phyloP scores from a whole-genome alignment of 1,139 yeast species.

The Tardiomyces blankii region DNA sequence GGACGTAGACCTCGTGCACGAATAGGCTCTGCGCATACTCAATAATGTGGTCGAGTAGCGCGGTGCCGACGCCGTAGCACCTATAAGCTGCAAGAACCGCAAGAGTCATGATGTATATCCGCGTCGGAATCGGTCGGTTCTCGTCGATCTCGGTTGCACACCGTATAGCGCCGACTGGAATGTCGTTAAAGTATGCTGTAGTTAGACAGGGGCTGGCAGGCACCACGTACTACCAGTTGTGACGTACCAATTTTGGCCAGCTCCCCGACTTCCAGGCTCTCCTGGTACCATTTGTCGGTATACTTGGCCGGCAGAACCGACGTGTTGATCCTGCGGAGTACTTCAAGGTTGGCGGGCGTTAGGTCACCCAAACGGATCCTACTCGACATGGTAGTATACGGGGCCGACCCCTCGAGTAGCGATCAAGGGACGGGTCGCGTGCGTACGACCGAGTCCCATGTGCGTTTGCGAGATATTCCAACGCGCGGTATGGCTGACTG shows the following conservation, averaged over 20 bases:
- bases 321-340: constrained; percentile 36
- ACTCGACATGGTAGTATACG: constrained; percentile 1
- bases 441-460: too few relatives aligned
- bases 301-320: constrained; percentile 36
- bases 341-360: constrained; percentile 39
- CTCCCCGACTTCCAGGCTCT: constrained; percentile 28
- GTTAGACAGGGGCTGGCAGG: constrained; percentile 14
- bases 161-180: constrained; percentile 62
- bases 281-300: constrained; percentile 39
- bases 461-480: too few relatives aligned
- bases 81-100: constrained; percentile 57
- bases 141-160: constrained; percentile 32
- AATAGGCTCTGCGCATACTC: constrained; percentile 41
- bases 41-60: constrained; percentile 43
- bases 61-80: constrained; percentile 48
- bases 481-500: too few relatives aligned
- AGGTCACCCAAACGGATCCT: constrained; percentile 33
- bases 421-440: too few relatives aligned
- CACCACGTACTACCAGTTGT: background rate
- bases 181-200: constrained; percentile 47
- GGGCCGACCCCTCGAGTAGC: too few relatives aligned
- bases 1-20: constrained; percentile 48
- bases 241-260: constrained; percentile 20
- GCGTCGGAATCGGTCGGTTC: constrained; percentile 31
- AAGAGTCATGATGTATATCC: constrained; percentile 53